Evolutionary conservation across 441 rosid genomes (phyloP), one percentile per base, ranked within the genome.

Genomic region (Dalechampia spathulata): DNA sequence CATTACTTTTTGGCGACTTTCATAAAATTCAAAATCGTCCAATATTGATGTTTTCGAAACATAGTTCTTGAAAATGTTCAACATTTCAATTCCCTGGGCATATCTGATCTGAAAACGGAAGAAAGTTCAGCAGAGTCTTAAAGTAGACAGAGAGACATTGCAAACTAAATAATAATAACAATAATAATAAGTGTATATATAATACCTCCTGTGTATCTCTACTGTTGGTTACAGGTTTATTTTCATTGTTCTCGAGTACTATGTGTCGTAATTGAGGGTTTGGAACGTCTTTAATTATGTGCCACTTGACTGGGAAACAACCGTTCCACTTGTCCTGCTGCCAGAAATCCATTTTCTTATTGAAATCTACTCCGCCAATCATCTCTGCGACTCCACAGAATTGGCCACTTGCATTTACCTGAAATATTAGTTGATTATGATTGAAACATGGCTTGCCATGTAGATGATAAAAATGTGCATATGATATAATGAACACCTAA

Each of bases 241-340:
- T 81, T 58, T 83, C 90, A 61, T 86, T 86, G 69, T 83, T 83
- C 65, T 79, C 86, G 37, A 83, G 76, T 0, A 86, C 71, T 26
- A 86, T 73, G 71, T 86, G 90, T 48, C 82, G 75, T 61, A 86
- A 80, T 66, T 77, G 78, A 59, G 77, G 76, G 55, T 83, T 86
- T 16, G 90, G 86, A 50, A 86, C 85, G 75, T 86, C 95, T 71
- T 86, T 86, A 54, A 83, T 62, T 61, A 83, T 61, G 67, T 75
- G 95, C 95, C 95, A 86, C 64, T 75, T 72, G 58, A 86, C 86
- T 64, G 91, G 89, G 69, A 86, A 80, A 73, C 79, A 91, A 44
- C 95, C 95, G 56, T 77, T 83, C 95, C 95, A 86, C 68, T 83
- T 78, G 64, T 82, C 95, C 56, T 81, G 95, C 66, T 83, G 91